Percentiles rank a stretch among this genome's conserved stretches.
Conservation (phyloP, 768 basidiomycete species). For the Leccinum barrowsii region DNA sequence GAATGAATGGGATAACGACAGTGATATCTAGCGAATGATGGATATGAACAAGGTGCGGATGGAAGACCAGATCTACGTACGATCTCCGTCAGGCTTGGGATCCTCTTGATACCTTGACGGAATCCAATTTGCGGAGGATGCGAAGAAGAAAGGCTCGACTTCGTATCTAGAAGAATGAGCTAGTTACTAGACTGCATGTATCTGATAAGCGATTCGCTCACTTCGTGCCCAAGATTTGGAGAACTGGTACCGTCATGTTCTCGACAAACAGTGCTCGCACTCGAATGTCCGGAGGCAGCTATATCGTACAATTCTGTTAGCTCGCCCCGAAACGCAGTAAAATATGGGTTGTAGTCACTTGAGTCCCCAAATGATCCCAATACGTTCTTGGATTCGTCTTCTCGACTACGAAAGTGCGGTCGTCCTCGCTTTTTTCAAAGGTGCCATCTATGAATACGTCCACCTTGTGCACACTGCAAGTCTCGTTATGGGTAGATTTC, state of each 20-base stretch:
- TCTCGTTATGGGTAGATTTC: not conserved
- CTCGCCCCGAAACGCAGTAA: not conserved
- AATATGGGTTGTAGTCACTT: constrained; percentile 24
- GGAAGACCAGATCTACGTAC: constrained; percentile 40
- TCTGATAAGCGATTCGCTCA: constrained; percentile 23
- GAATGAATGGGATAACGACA: constrained; percentile 51
- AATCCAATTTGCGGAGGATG: constrained; percentile 63
- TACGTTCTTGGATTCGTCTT: constrained; percentile 19
- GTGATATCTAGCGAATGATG: constrained; percentile 46
- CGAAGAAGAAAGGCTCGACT: constrained; percentile 65
- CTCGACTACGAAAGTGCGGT: constrained; percentile 3
- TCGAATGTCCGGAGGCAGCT: constrained; percentile 36
- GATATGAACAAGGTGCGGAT: constrained; percentile 1
- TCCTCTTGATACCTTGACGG: constrained; percentile 63
- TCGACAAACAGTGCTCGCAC: constrained; percentile 52
- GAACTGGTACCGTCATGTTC: constrained; percentile 44
- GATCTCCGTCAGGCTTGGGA: constrained; percentile 40
- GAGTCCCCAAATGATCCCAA: constrained; percentile 28
- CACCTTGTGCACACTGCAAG: constrained; percentile 23
- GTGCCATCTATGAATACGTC: constrained; percentile 18
- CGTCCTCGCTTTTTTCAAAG: constrained; percentile 11
- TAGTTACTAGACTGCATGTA: not conserved
- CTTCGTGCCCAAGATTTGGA: constrained; percentile 58
- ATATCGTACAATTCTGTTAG: not conserved
- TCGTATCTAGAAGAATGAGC: constrained; percentile 38